phyloP scores from a whole-genome alignment of 805 yeast genomes.

The Candida quercuum region DNA sequence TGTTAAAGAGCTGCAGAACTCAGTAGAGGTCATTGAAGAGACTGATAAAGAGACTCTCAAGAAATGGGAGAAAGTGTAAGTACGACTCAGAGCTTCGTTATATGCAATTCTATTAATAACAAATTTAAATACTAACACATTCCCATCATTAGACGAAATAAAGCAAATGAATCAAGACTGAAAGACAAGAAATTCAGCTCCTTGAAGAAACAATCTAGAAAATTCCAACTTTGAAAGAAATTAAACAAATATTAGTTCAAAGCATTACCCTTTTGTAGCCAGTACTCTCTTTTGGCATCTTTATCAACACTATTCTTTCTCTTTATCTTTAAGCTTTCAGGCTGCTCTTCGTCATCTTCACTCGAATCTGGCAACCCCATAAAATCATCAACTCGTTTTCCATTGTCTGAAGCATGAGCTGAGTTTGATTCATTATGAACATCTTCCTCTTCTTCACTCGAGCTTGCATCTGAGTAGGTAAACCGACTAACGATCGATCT shows the following conservation, averaged over 20 bases:
- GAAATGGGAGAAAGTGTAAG: slow-evolving; percentile 43
- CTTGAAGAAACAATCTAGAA: slow-evolving; percentile 33
- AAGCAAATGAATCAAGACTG: slow-evolving; percentile 31
- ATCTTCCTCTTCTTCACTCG: slow-evolving; percentile 12
- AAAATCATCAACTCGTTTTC: slow-evolving; percentile 13
- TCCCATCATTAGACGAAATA: slow-evolving; percentile 6
- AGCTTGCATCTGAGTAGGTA: slow-evolving; percentile 6
- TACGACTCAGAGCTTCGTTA: neutral
- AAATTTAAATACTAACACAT: slow-evolving; percentile 2
- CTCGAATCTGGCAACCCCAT: slow-evolving; percentile 23
- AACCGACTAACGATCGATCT: slow-evolving; percentile 13
- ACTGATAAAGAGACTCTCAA: slow-evolving; percentile 36
- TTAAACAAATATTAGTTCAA: slow-evolving; percentile 4
- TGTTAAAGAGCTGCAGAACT: slow-evolving; percentile 41
- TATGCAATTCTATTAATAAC: neutral
- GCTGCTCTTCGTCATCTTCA: slow-evolving; percentile 20
- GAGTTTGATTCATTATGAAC: slow-evolving; percentile 13
- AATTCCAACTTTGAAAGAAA: slow-evolving; percentile 6
- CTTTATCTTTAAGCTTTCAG: slow-evolving; percentile 3
- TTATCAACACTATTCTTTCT: slow-evolving; percentile 14
- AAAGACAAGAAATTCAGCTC: slow-evolving; percentile 31
- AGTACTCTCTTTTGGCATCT: slow-evolving; percentile 26
- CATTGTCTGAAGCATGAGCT: slow-evolving; percentile 6
- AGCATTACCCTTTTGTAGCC: slow-evolving; percentile 32
- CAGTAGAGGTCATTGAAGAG: slow-evolving; percentile 44